Evolutionary conservation across 768 basidiomycete genomes (phyloP).

Genomic region (Cystobasidium tubakii): DNA sequence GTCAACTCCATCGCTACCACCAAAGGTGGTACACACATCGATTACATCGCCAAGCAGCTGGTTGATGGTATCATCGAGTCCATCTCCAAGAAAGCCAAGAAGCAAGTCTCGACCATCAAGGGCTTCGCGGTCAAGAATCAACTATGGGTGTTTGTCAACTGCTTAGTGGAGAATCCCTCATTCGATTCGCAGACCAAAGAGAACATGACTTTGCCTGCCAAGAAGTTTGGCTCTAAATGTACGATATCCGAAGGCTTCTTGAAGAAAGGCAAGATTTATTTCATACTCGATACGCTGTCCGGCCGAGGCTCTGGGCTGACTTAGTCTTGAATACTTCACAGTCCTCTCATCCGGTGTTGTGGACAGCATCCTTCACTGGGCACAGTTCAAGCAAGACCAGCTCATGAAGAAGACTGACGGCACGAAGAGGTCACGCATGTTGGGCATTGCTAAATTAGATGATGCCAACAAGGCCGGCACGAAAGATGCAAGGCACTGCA

Average conservation of each 20-base stretch:
- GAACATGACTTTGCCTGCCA: slow-evolving; percentile 73
- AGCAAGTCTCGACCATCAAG: slow-evolving; percentile 92
- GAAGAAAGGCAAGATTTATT: slow-evolving; percentile 69
- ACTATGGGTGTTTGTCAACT: slow-evolving; percentile 97
- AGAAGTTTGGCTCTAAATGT: slow-evolving; percentile 84
- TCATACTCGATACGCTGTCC: too few relatives aligned
- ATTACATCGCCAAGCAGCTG: slow-evolving; percentile 75
- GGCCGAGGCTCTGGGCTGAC: too few relatives aligned
- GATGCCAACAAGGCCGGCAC: slow-evolving; percentile 98
- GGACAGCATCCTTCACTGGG: slow-evolving; percentile 89
- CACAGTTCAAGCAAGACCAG: slow-evolving; percentile 93
- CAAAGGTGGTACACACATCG: slow-evolving; percentile 93
- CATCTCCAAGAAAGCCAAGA: slow-evolving; percentile 75
- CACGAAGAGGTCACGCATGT: slow-evolving; percentile 75
- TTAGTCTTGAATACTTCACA: slow-evolving; percentile 47
- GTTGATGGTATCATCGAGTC: slow-evolving; percentile 72
- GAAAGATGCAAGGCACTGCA: slow-evolving; percentile 70
- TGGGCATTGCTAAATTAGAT: slow-evolving; percentile 84
- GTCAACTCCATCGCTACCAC: slow-evolving; percentile 94
- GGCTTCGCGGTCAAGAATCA: slow-evolving; percentile 90
- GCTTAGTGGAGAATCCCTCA: slow-evolving; percentile 90
- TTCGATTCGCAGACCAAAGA: slow-evolving; percentile 99
- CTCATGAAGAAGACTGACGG: slow-evolving; percentile 95
- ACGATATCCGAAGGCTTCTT: slow-evolving; percentile 80
- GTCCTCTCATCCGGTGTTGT: slow-evolving; percentile 84